phyloP scores from a whole-genome alignment of 2,329 filamentous ascomycete species.

The Alternaria sp. region DNA sequence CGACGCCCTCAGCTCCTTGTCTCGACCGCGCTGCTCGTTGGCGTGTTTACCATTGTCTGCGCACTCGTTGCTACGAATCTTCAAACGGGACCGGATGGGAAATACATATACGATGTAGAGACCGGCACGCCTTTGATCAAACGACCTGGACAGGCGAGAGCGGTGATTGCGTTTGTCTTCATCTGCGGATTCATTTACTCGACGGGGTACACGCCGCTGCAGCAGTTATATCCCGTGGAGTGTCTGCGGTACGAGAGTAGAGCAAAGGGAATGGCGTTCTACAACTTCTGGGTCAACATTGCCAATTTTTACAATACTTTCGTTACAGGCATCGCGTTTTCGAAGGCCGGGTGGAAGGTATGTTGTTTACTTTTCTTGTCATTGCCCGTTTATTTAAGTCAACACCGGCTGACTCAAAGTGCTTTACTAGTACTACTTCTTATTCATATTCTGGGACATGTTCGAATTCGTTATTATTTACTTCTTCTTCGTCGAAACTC shows the following conservation, averaged over 20 bases:
- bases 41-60: slow-evolving; percentile 55
- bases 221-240: slow-evolving; percentile 61
- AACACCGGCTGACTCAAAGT: background rate
- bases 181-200: slow-evolving; percentile 54
- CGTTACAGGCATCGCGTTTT: slow-evolving; percentile 54
- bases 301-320: slow-evolving; percentile 59
- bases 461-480: slow-evolving; percentile 54
- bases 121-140: slow-evolving; percentile 48
- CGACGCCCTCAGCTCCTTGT: slow-evolving; percentile 57
- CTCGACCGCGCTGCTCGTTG: slow-evolving; percentile 53
- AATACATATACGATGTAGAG: slow-evolving; percentile 27
- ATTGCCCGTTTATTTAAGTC: background rate
- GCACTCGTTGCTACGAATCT: slow-evolving; percentile 54
- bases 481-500: slow-evolving; percentile 51
- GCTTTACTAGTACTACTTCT: slow-evolving; percentile 46
- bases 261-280: slow-evolving; percentile 61
- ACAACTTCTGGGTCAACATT: slow-evolving; percentile 58
- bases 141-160: slow-evolving; percentile 47
- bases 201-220: slow-evolving; percentile 56
- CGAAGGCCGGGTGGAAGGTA: slow-evolving; percentile 51
- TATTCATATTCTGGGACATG: slow-evolving; percentile 54
- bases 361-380: background rate
- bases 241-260: slow-evolving; percentile 58
- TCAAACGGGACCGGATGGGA: slow-evolving; percentile 35
- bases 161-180: slow-evolving; percentile 57